Percentiles rank a stretch among this genome's conserved stretches.
Evolutionary conservation across 768 basidiomycete genomes (phyloP).

Genomic region (Leucocoprinus sp.): DNA sequence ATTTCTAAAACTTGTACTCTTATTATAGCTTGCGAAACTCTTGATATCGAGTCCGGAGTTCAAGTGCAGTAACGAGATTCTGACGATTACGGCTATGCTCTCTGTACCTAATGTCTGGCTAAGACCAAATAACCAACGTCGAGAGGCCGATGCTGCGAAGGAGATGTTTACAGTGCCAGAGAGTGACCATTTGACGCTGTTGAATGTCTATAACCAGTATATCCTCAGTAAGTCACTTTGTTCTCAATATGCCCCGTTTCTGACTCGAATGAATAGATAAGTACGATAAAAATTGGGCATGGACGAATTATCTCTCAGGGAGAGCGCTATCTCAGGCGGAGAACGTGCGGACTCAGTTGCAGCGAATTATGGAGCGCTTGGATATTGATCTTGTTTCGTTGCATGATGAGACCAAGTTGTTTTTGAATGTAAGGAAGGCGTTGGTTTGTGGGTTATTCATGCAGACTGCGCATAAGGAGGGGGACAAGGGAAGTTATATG

Average conservation of each 20-base stretch:
- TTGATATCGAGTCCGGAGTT: slow-evolving; percentile 93
- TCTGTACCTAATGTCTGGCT: slow-evolving; percentile 96
- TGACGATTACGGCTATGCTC: slow-evolving; percentile 94
- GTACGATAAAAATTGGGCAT: slow-evolving; percentile 81
- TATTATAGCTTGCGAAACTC: slow-evolving; percentile 75
- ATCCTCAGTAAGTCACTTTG: slow-evolving; percentile 50
- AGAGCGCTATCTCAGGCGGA: slow-evolving; percentile 86
- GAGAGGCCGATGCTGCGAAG: slow-evolving; percentile 91
- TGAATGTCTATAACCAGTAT: slow-evolving; percentile 96
- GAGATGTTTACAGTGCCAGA: slow-evolving; percentile 83
- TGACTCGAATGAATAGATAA: slow-evolving; percentile 38
- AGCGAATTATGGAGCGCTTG: slow-evolving; percentile 85
- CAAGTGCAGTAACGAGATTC: slow-evolving; percentile 90
- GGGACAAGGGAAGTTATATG: slow-evolving; percentile 78
- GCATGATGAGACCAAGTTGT: slow-evolving; percentile 62
- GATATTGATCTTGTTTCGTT: slow-evolving; percentile 71
- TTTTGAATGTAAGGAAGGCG: slow-evolving; percentile 68
- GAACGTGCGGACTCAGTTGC: slow-evolving; percentile 84
- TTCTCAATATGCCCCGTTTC: not conserved
- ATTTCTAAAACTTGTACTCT: slow-evolving; percentile 5
- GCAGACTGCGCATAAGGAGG: slow-evolving; percentile 95
- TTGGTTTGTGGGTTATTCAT: slow-evolving; percentile 95
- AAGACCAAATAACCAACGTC: slow-evolving; percentile 78
- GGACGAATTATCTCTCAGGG: slow-evolving; percentile 79
- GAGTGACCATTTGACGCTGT: slow-evolving; percentile 90